A percentile compares a stretch with the other conserved stretches of the same genome.
Evolutionary conservation across 352 stramenopile genomes (phyloP).

Genomic region (Thalassiosira exigua): DNA sequence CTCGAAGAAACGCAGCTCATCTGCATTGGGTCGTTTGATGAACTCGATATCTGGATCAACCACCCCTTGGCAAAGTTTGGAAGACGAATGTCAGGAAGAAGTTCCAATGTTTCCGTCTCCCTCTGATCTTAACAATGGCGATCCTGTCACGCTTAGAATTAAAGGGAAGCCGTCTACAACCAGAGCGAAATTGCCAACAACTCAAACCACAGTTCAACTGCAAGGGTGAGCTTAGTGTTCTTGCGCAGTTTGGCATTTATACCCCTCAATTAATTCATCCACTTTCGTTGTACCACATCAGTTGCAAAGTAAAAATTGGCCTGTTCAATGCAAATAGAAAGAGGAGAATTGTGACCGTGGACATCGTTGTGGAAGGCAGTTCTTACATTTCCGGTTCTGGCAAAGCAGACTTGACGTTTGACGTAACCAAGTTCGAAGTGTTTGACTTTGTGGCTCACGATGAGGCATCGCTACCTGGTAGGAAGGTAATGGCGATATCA

Average conservation of each 20-base stretch:
- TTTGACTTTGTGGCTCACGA: conserved; percentile 51
- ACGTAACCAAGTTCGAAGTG: conserved; percentile 72
- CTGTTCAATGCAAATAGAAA: conserved; percentile 49
- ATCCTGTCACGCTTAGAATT: neutral
- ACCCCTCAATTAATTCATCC: no score
- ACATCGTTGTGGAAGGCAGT: conserved; percentile 51
- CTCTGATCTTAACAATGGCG: neutral
- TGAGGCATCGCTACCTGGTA: conserved; percentile 4
- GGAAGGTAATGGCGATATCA: conserved; percentile 46
- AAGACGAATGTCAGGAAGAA: conserved; percentile 24
- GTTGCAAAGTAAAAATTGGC: conserved; percentile 54
- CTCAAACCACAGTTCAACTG: conserved; percentile 56
- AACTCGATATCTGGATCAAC: conserved; percentile 40
- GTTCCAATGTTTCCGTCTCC: conserved; percentile 12
- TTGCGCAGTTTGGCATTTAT: no score
- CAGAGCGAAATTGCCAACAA: conserved; percentile 6
- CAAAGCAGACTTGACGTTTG: conserved; percentile 71
- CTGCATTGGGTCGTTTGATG: conserved; percentile 39
- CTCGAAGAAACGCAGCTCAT: conserved; percentile 18
- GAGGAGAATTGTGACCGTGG: conserved; percentile 58
- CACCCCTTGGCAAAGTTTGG: conserved; percentile 31
- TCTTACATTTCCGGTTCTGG: conserved; percentile 61
- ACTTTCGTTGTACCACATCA: no score
- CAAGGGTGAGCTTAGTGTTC: no score
- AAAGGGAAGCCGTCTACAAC: neutral